These are phyloP conservation scores for Moelleriella libera DNA, from an alignment of 2,329 filamentous ascomycete genomes.

Conservation along the genomic window DNA sequence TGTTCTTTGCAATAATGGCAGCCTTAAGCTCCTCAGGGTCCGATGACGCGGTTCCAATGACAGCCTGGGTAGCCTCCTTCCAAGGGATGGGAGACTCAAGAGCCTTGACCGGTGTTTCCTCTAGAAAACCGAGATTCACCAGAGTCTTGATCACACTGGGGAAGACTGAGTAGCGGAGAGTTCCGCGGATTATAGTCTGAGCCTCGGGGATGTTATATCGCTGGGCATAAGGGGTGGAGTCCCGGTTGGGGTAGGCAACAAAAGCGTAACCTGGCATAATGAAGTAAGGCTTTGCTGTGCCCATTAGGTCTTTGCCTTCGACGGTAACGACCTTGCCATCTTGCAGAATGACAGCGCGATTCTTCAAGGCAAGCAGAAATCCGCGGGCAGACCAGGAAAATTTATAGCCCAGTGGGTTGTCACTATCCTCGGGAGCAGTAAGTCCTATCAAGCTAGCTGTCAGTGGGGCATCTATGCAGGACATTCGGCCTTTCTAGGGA, in stretches of 20 bases:
- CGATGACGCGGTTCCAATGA: constrained; percentile 55
- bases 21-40: constrained; percentile 55
- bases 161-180: constrained; percentile 79
- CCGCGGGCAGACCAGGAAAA: constrained; percentile 68
- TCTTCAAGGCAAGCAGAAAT: constrained; percentile 74
- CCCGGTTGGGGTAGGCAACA: constrained; percentile 86
- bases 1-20: constrained; percentile 62
- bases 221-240: constrained; percentile 77
- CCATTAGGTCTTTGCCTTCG: constrained; percentile 31
- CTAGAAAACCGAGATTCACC: constrained; percentile 79
- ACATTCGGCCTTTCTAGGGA: neutral
- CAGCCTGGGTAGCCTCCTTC: constrained; percentile 72
- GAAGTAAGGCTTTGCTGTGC: constrained; percentile 64
- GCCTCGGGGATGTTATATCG: constrained; percentile 87
- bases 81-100: constrained; percentile 58
- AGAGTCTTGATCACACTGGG: constrained; percentile 79
- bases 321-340: constrained; percentile 63
- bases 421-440: constrained; percentile 56
- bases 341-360: constrained; percentile 71
- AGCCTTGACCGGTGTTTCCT: constrained; percentile 52
- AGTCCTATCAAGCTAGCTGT: constrained; percentile 33
- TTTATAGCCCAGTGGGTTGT: constrained; percentile 88
- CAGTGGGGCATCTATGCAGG: neutral
- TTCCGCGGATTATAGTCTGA: constrained; percentile 71
- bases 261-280: constrained; percentile 82